A percentile compares a stretch with the other conserved stretches of the same genome.
phyloP scores from a whole-genome alignment of 2,329 filamentous ascomycete genomes.

The Seiridium cupressi region DNA sequence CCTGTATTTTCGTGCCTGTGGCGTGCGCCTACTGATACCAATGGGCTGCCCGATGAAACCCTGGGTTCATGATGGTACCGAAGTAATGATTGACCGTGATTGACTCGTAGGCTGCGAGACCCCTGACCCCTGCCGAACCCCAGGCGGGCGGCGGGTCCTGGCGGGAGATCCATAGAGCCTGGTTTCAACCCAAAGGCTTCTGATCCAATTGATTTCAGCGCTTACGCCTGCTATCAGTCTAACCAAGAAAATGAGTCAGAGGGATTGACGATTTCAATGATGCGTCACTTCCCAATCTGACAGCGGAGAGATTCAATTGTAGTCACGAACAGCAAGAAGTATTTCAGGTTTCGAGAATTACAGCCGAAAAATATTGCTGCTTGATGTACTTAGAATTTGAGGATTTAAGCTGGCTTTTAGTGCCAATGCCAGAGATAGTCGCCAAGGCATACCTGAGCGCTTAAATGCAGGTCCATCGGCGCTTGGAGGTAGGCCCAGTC shows the following conservation, averaged over 20 bases:
- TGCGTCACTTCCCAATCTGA: no score
- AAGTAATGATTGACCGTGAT: background rate
- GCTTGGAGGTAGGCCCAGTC: no score
- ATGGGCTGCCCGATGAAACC: background rate
- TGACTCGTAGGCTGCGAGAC: background rate
- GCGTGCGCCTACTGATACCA: background rate
- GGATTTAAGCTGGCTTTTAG: background rate
- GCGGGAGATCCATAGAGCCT: background rate
- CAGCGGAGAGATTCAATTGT: no score
- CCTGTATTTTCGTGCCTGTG: background rate
- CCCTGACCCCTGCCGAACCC: constrained; percentile 1
- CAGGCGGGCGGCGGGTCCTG: background rate
- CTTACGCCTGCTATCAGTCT: background rate
- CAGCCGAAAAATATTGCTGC: background rate
- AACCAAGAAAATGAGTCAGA: background rate
- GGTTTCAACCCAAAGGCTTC: background rate
- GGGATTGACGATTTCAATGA: background rate
- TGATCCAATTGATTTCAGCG: background rate
- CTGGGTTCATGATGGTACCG: background rate
- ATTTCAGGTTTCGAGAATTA: background rate
- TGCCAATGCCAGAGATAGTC: no score
- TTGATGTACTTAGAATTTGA: background rate
- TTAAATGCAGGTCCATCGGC: no score
- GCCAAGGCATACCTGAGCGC: no score
- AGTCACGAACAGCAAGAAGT: no score